A percentile compares a stretch with the other conserved stretches of the same genome.
These are phyloP conservation scores for Wickerhamiella pararugosa DNA, from an alignment of 1,139 yeast species.

Conservation along the genomic window DNA sequence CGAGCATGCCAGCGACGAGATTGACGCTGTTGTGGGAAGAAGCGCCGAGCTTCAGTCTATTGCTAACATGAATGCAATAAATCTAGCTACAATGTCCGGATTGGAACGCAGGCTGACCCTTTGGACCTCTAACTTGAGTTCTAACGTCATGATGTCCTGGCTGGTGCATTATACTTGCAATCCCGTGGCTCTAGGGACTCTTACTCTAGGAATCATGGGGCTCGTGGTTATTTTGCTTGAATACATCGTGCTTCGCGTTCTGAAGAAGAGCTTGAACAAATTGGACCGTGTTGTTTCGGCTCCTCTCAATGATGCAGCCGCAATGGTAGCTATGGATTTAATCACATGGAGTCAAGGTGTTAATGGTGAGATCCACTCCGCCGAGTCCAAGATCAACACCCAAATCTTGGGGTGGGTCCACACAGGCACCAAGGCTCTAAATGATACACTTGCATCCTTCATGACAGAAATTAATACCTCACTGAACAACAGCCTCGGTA, in stretches of 20 bases:
- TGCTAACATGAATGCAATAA: slow-evolving; percentile 5
- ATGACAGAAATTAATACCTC: slow-evolving; percentile 38
- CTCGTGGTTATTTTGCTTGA: slow-evolving; percentile 30
- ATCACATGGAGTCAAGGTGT: slow-evolving; percentile 37
- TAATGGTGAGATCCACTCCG: slow-evolving; percentile 31
- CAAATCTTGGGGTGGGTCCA: slow-evolving; percentile 54
- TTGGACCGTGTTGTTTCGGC: slow-evolving; percentile 11
- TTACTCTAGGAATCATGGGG: slow-evolving; percentile 32
- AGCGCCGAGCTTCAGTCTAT: slow-evolving; percentile 1
- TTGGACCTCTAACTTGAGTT: not conserved
- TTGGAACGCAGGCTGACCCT: not conserved
- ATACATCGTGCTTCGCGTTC: slow-evolving; percentile 25
- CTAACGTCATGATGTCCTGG: slow-evolving; percentile 18
- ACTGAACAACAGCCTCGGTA: slow-evolving; percentile 43
- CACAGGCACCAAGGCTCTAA: slow-evolving; percentile 39
- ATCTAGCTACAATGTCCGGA: slow-evolving; percentile 3
- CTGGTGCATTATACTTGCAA: slow-evolving; percentile 21
- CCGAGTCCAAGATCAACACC: slow-evolving; percentile 39
- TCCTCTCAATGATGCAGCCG: slow-evolving; percentile 13
- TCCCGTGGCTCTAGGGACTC: slow-evolving; percentile 22
- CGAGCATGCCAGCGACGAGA: slow-evolving; percentile 4
- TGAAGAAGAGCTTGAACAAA: slow-evolving; percentile 16
- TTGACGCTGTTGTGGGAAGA: slow-evolving; percentile 5
- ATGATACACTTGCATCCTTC: slow-evolving; percentile 39
- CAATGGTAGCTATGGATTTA: slow-evolving; percentile 15